These are phyloP conservation scores for Rhizopus arrhizus DNA, from an alignment of 371 early-diverging fungal genomes.

Conservation along the genomic window DNA sequence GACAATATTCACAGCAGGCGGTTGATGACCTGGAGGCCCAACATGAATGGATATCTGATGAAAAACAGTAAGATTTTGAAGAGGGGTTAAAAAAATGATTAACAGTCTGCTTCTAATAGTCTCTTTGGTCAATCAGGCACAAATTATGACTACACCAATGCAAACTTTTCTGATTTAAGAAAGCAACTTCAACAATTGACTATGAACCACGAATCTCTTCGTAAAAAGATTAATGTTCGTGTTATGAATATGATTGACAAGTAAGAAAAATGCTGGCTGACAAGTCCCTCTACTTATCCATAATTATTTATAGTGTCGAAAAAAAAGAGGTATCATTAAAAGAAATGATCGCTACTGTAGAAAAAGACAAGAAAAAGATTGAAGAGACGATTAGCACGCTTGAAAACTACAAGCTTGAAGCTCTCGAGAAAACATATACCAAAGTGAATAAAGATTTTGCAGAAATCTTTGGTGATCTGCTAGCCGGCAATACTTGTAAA, in stretches of 20 bases:
- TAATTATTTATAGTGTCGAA: conserved; percentile 65
- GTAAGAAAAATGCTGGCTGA: conserved; percentile 34
- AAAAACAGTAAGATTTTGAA: conserved; percentile 68
- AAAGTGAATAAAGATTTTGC: conserved; percentile 96
- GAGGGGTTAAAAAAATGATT: too few relatives aligned
- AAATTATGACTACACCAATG: conserved; percentile 77
- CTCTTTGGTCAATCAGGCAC: conserved; percentile 81
- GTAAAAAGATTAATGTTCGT: conserved; percentile 87
- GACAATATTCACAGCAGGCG: conserved; percentile 53
- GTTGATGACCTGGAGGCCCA: conserved; percentile 60
- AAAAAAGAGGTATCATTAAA: conserved; percentile 85
- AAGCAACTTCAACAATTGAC: conserved; percentile 73
- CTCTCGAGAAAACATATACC: conserved; percentile 86
- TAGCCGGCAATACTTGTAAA: conserved; percentile 90
- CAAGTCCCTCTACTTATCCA: background rate
- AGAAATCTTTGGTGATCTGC: conserved; percentile 89
- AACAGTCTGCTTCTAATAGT: conserved; percentile 16
- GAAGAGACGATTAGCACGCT: conserved; percentile 88
- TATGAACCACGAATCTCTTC: conserved; percentile 74
- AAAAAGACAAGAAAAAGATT: conserved; percentile 93
- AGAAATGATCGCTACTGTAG: conserved; percentile 86
- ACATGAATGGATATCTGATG: conserved; percentile 88
- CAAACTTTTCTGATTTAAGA: conserved; percentile 70
- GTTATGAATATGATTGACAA: conserved; percentile 96
- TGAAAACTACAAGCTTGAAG: conserved; percentile 89